Percentiles rank a stretch among this genome's conserved stretches.
These are phyloP conservation scores for Plantago coronopus DNA, from an alignment of 305 asterid species.

Conservation along the genomic window DNA sequence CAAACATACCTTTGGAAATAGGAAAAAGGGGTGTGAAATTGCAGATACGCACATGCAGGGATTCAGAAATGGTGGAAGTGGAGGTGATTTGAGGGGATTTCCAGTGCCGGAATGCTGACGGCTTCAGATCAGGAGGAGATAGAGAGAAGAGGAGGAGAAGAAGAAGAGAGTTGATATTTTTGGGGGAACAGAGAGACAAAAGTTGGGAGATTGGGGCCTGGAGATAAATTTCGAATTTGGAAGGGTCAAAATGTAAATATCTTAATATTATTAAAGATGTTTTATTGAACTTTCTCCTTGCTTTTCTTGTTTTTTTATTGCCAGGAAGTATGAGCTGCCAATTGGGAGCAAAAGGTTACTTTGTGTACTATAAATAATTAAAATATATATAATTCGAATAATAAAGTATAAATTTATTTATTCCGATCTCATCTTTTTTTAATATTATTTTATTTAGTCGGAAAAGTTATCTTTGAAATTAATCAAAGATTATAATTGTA, in stretches of 20 bases:
- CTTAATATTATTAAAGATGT: no score
- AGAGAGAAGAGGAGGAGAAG: background rate
- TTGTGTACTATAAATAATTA: no score
- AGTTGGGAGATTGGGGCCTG: background rate
- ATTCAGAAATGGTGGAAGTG: conserved; percentile 20
- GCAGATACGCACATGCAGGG: conserved; percentile 17
- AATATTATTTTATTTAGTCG: no score
- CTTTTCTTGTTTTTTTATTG: no score
- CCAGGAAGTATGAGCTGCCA: no score
- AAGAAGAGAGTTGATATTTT: conserved; percentile 8
- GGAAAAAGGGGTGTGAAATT: conserved; percentile 4
- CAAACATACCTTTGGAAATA: conserved; percentile 6
- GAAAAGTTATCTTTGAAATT: no score
- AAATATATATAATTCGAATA: no score
- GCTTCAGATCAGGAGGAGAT: conserved; percentile 30
- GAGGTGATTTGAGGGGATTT: conserved; percentile 4
- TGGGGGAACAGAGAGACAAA: background rate
- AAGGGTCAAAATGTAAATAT: background rate
- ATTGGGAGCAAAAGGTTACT: no score
- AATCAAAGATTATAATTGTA: no score
- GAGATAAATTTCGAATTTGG: background rate
- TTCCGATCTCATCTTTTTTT: no score
- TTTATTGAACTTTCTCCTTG: no score
- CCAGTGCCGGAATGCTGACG: conserved; percentile 28
- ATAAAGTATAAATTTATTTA: no score